A percentile compares a stretch with the other conserved stretches of the same genome.
phyloP scores from a whole-genome alignment of 768 basidiomycete species.

The Phanerochaete carnosa region DNA sequence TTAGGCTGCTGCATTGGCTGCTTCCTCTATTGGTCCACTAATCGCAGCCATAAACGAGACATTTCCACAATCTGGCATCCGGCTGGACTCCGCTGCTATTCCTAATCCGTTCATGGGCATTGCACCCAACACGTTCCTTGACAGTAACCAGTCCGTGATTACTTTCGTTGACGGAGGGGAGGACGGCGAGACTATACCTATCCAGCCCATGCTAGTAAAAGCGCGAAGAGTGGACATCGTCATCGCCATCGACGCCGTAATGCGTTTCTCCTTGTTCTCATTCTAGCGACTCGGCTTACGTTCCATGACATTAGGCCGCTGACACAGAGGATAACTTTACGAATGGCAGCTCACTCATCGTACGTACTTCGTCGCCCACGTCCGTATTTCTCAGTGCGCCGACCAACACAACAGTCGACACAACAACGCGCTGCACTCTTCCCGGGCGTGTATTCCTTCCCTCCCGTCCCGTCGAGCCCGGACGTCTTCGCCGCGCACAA shows the following conservation, averaged over 20 bases:
- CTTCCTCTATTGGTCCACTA: conserved; percentile 34
- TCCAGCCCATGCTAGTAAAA: conserved; percentile 68
- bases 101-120: conserved; percentile 50
- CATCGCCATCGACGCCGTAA: conserved; percentile 62
- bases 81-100: conserved; percentile 14
- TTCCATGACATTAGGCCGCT: conserved; percentile 31
- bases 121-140: conserved; percentile 46
- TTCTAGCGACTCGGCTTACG: too few species aligned
- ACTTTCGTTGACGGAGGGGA: conserved; percentile 71
- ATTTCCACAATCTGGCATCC: conserved; percentile 8
- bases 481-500: conserved; percentile 56
- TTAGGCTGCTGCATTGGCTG: conserved; percentile 30
- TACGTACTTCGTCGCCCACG: conserved; percentile 15
- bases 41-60: conserved; percentile 38
- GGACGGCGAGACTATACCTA: conserved; percentile 68
- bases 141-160: conserved; percentile 49
- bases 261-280: not conserved
- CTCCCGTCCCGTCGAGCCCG: conserved; percentile 53
- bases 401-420: conserved; percentile 32
- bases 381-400: not conserved
- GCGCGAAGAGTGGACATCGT: conserved; percentile 70
- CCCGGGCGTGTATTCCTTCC: conserved; percentile 37
- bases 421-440: conserved; percentile 39
- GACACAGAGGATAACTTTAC: conserved; percentile 55
- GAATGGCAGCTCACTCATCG: conserved; percentile 49